Percentiles rank a stretch among this genome's conserved stretches.
Evolutionary conservation across 1,284 basidiomycete genomes (phyloP).

Genomic region (Anthracocystis setariae): DNA sequence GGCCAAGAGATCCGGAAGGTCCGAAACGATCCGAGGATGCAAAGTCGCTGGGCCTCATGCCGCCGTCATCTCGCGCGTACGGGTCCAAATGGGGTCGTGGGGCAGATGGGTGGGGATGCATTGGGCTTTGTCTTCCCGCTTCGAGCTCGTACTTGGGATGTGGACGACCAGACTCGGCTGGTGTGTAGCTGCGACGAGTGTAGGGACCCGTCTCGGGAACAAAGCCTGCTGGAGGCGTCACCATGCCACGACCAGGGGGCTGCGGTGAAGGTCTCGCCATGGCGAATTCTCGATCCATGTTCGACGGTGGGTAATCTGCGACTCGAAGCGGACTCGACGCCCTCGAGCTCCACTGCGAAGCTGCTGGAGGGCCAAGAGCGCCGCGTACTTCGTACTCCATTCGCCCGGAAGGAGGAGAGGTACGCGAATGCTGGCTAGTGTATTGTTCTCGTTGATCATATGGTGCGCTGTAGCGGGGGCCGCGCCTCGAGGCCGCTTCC

Average conservation of each 20-base stretch:
- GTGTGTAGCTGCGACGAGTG: slow-evolving; percentile 5
- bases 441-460: slow-evolving; percentile 18
- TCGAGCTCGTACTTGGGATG: slow-evolving; percentile 11
- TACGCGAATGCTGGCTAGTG: slow-evolving; percentile 1
- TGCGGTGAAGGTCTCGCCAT: slow-evolving; percentile 5
- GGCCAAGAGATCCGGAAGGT: not conserved
- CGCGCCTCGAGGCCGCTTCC: slow-evolving; percentile 1
- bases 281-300: slow-evolving; percentile 9
- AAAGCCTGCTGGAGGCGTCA: slow-evolving; percentile 17
- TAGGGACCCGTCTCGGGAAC: slow-evolving; percentile 4
- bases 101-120: not conserved
- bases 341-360: slow-evolving; percentile 16
- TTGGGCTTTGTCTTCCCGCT: not conserved
- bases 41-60: slow-evolving; percentile 5
- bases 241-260: slow-evolving; percentile 4
- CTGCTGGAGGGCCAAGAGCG: slow-evolving; percentile 4
- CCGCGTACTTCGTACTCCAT: slow-evolving; percentile 6
- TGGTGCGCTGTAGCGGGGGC: slow-evolving; percentile 9
- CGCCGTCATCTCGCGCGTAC: slow-evolving; percentile 1
- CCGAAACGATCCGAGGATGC: slow-evolving; percentile 6
- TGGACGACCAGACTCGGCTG: not conserved
- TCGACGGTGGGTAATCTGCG: slow-evolving; percentile 3
- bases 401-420: slow-evolving; percentile 7
- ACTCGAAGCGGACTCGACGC: slow-evolving; percentile 19
- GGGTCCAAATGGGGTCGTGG: slow-evolving; percentile 2